Evolutionary conservation across 2,329 filamentous ascomycete genomes (phyloP).

Genomic region (Fusarium pseudonygamai): DNA sequence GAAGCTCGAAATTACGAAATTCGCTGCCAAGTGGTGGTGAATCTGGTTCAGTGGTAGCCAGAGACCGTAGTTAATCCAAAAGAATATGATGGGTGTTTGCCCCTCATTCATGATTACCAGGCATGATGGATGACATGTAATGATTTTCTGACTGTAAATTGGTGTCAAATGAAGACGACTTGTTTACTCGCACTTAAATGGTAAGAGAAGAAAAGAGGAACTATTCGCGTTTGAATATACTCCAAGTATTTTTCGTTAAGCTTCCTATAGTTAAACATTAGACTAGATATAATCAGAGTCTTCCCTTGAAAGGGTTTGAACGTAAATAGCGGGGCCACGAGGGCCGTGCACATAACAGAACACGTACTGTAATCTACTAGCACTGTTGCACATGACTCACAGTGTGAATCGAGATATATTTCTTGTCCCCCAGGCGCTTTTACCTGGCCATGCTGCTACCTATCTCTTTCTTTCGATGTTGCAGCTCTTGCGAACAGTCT

Average conservation of each 20-base stretch:
- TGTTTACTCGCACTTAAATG: background rate
- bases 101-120: conserved; percentile 24
- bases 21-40: conserved; percentile 43
- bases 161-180: background rate
- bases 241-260: background rate
- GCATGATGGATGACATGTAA: conserved; percentile 10
- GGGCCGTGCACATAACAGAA: no score
- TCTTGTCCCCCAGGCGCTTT: background rate
- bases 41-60: conserved; percentile 34
- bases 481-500: background rate
- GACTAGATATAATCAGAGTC: background rate
- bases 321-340: background rate
- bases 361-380: background rate
- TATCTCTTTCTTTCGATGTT: background rate
- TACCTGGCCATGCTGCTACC: background rate
- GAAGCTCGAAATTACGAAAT: conserved; percentile 40
- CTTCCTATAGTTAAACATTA: background rate
- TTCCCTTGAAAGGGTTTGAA: background rate
- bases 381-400: background rate
- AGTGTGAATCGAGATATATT: background rate
- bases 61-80: conserved; percentile 41
- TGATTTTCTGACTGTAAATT: background rate
- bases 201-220: background rate
- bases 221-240: background rate
- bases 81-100: conserved; percentile 31